Base-by-base conservation (phyloP, 257 asterid genomes). In the Capsicum rhomboideum region DNA sequence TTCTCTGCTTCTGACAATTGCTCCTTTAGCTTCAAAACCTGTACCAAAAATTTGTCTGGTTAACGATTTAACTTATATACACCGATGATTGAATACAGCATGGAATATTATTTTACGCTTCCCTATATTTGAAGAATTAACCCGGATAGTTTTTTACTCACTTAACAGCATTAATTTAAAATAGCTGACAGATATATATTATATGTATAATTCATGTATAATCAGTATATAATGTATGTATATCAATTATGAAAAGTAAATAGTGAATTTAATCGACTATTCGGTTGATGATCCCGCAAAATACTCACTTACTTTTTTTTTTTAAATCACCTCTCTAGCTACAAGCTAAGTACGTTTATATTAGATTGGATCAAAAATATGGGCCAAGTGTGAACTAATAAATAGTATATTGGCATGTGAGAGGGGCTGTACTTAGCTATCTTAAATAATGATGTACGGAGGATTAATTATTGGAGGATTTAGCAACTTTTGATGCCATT, bases 1-100 rank as follows among this genome's bases (percentile, higher is more conserved):
- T 82, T 90, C 85, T 91, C 90, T 12, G 95, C 92, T 12, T 89
- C 92, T 1, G 53, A 18, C 1, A 93, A 89, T 49, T 91, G 94
- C 40, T 91, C 93, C 75, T 87, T 92, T 23, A 92, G 86, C 89
- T 90, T 90, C 77, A 91, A 17, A 8, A 93, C 84, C 91, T 89
- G 29, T 1, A 66, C 28, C 64, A 1, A 58, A 11, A 6, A 8
- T 21, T 6, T 7, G 40, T 16, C 20, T 63, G 2, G 1, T 26
- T 63, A 12, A 63, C 17, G 0, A 63, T 63, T 13, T 28, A 63
- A 63, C 42, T 11, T 26, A 13, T 2, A 26, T 63, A 13, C 6
- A 13, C 50, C 5, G 44, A 40, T 7, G 7, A 40, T 40, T 44
- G 50, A 44, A 9, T 44, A 44, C 11, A 8, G 8, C 50, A 8